Percentiles rank a stretch among this genome's conserved stretches.
These are phyloP conservation scores for Wickerhamiella azymoides DNA, from an alignment of 805 yeast species.

Conservation along the genomic window DNA sequence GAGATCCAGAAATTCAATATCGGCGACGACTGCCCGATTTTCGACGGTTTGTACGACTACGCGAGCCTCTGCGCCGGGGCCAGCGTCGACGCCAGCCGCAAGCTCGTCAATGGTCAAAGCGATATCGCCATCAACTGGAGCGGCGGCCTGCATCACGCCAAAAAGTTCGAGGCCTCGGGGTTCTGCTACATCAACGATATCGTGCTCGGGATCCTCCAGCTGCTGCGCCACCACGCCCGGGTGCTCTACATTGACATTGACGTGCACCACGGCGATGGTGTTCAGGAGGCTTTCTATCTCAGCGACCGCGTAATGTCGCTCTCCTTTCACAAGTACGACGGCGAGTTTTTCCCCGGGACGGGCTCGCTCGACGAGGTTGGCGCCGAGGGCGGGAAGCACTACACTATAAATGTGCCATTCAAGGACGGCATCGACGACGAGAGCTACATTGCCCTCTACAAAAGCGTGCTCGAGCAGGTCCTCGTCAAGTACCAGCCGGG, in stretches of 20 bases:
- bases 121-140: constrained; percentile 90
- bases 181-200: constrained; percentile 86
- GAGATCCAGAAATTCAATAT: constrained; percentile 63
- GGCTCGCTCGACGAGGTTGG: constrained; percentile 79
- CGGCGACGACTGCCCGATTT: constrained; percentile 89
- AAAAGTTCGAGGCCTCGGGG: constrained; percentile 79
- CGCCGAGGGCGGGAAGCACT: constrained; percentile 70
- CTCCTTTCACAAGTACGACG: constrained; percentile 78
- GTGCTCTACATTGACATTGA: constrained; percentile 82
- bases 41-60: constrained; percentile 89
- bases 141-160: constrained; percentile 90
- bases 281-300: constrained; percentile 84
- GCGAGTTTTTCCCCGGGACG: constrained; percentile 88
- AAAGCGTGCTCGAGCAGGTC: constrained; percentile 79
- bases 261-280: constrained; percentile 92
- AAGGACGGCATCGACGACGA: constrained; percentile 92
- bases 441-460: constrained; percentile 43
- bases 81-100: constrained; percentile 78
- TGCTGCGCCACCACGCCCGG: constrained; percentile 70
- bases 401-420: constrained; percentile 73
- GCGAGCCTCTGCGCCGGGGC: constrained; percentile 76
- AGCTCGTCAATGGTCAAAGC: constrained; percentile 65
- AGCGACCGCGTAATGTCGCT: constrained; percentile 86
- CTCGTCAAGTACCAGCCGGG: constrained; percentile 82
- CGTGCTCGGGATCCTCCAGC: constrained; percentile 67